A percentile compares a stretch with the other conserved stretches of the same genome.
Conservation (phyloP, 208 protist genomes). For the Vickermania spadyakhi region DNA sequence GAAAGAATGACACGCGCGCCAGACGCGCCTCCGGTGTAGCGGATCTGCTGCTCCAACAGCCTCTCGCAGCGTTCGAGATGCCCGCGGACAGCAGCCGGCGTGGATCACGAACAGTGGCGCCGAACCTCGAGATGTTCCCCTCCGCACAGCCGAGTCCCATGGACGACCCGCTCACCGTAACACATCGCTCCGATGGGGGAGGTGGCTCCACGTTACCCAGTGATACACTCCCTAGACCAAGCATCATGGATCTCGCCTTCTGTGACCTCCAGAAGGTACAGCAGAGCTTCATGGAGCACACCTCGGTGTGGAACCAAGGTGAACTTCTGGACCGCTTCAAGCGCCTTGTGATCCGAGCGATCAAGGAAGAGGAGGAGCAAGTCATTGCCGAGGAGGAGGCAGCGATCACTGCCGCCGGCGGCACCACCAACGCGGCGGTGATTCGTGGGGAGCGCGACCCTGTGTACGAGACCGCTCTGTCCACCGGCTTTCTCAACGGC, state of each 20-base stretch:
- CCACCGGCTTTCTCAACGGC: conserved; percentile 29
- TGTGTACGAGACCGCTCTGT: conserved; percentile 12
- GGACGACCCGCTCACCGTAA: neutral
- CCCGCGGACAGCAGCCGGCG: neutral
- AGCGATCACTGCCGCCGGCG: neutral
- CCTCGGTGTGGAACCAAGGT: conserved; percentile 14
- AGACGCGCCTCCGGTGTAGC: neutral
- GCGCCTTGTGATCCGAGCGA: conserved; percentile 20
- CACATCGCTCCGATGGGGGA: neutral
- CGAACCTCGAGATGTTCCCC: neutral
- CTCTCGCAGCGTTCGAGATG: neutral
- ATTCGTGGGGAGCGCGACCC: conserved; percentile 5
- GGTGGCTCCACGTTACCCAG: conserved; percentile 1
- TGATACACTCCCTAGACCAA: conserved; percentile 10
- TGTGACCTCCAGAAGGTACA: conserved; percentile 47
- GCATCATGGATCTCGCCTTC: conserved; percentile 43
- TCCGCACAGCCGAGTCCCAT: neutral
- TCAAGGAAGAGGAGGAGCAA: conserved; percentile 17
- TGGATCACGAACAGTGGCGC: neutral
- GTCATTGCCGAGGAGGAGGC: neutral
- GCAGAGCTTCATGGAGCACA: conserved; percentile 45
- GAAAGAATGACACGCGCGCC: conserved; percentile 2
- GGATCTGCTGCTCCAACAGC: conserved; percentile 2
- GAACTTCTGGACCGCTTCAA: conserved; percentile 33
- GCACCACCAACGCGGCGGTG: too few species aligned